Evolutionary conservation across 2,329 filamentous ascomycete genomes (phyloP).

Genomic region (Eurotiales sp.): DNA sequence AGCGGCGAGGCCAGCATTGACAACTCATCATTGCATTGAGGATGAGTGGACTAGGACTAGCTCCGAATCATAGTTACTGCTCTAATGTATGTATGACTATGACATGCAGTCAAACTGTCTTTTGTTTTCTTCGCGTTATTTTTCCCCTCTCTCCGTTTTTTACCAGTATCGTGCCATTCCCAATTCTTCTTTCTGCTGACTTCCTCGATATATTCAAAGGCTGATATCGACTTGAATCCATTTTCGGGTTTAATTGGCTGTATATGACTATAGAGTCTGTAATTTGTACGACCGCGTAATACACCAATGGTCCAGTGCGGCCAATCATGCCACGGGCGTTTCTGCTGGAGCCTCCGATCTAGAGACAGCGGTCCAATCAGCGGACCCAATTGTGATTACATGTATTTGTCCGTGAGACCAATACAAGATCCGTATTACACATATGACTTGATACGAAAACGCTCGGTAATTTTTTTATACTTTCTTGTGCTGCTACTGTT

Average conservation of each 20-base stretch:
- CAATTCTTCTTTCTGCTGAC: not conserved
- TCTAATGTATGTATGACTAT: slow-evolving; percentile 10
- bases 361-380: not conserved
- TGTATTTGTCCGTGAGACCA: not conserved
- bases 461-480: not conserved
- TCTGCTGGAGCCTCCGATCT: not conserved
- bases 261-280: no score
- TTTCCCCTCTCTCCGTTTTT: not conserved
- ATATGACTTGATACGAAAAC: not conserved
- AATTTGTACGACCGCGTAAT: not conserved
- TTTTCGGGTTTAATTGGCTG: not conserved
- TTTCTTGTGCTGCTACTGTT: no score
- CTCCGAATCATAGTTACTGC: slow-evolving; percentile 2
- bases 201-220: no score
- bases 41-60: slow-evolving; percentile 19
- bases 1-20: slow-evolving; percentile 60
- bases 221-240: no score
- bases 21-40: slow-evolving; percentile 74
- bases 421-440: not conserved
- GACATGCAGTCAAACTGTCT: slow-evolving; percentile 8
- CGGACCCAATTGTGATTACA: not conserved
- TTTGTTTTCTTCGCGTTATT: not conserved
- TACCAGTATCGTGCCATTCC: no score
- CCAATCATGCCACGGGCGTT: not conserved
- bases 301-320: not conserved